phyloP scores from a whole-genome alignment of 768 basidiomycete species.

The Leccinum uliginosum region DNA sequence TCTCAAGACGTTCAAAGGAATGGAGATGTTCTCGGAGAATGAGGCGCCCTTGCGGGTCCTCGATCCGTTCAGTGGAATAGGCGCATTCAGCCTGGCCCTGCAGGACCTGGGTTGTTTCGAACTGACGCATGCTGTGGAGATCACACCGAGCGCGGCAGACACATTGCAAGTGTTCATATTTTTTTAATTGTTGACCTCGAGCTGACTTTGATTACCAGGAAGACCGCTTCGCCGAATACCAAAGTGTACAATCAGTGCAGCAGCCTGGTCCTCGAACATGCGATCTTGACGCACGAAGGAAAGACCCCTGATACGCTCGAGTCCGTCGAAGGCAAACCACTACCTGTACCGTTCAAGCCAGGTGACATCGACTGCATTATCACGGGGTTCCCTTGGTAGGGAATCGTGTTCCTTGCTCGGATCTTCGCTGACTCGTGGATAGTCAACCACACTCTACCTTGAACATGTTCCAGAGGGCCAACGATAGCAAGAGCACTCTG shows the following conservation, averaged over 20 bases:
- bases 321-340: slow-evolving; percentile 33
- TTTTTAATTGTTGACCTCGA: not conserved
- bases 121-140: slow-evolving; percentile 65
- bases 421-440: slow-evolving; percentile 5
- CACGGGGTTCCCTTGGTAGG: slow-evolving; percentile 75
- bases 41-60: slow-evolving; percentile 29
- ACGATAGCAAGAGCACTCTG: slow-evolving; percentile 65
- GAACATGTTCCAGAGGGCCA: slow-evolving; percentile 66
- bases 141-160: slow-evolving; percentile 67
- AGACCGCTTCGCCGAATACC: slow-evolving; percentile 49
- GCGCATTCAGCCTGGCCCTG: slow-evolving; percentile 61
- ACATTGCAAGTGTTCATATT: slow-evolving; percentile 44
- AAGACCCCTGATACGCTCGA: slow-evolving; percentile 37
- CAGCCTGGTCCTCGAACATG: slow-evolving; percentile 56
- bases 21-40: slow-evolving; percentile 31
- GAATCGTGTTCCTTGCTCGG: not conserved
- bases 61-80: slow-evolving; percentile 44
- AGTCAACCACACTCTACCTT: slow-evolving; percentile 73
- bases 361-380: slow-evolving; percentile 58
- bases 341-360: slow-evolving; percentile 46
- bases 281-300: slow-evolving; percentile 47
- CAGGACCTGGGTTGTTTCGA: slow-evolving; percentile 51
- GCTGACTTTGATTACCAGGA: slow-evolving; percentile 23
- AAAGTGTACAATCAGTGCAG: slow-evolving; percentile 68
- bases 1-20: slow-evolving; percentile 28